Percentiles rank a stretch among this genome's conserved stretches.
phyloP scores from a whole-genome alignment of 208 protist species.

The Naegleria gruberi region DNA sequence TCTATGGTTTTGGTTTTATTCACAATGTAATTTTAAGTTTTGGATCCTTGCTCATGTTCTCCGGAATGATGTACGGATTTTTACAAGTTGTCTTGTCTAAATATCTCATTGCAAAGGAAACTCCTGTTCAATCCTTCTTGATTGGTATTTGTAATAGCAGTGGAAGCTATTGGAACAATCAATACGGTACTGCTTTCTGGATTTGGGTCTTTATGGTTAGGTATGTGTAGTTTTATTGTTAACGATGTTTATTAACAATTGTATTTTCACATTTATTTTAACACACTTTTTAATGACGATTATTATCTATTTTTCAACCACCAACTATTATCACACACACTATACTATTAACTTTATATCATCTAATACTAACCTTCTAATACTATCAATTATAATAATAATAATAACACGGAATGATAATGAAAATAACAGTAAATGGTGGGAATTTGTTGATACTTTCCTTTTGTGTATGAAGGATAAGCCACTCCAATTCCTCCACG shows the following conservation, averaged over 20 bases:
- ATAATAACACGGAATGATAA: too few species aligned
- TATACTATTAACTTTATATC: too few species aligned
- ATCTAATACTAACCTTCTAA: too few species aligned
- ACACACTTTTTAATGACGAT: too few species aligned
- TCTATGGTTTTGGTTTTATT: not conserved
- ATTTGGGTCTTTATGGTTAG: not conserved
- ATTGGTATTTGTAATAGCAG: not conserved
- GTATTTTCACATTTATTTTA: not conserved
- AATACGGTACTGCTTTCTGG: not conserved
- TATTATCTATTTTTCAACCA: too few species aligned
- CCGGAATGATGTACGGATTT: not conserved
- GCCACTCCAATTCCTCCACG: slow-evolving; percentile 7
- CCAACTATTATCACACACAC: too few species aligned
- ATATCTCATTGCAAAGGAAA: not conserved
- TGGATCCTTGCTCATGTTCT: not conserved
- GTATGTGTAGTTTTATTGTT: not conserved
- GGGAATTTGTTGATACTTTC: slow-evolving; percentile 18
- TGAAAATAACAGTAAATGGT: not conserved
- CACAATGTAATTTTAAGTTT: not conserved
- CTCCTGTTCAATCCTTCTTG: not conserved
- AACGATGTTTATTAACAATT: not conserved
- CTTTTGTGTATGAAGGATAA: slow-evolving; percentile 13
- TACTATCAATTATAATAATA: too few species aligned
- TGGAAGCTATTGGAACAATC: not conserved
- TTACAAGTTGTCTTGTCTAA: not conserved